Percentiles rank a stretch among this genome's conserved stretches.
phyloP scores from a whole-genome alignment of 1,139 yeast species.

The Suhomyces yuchorum region DNA sequence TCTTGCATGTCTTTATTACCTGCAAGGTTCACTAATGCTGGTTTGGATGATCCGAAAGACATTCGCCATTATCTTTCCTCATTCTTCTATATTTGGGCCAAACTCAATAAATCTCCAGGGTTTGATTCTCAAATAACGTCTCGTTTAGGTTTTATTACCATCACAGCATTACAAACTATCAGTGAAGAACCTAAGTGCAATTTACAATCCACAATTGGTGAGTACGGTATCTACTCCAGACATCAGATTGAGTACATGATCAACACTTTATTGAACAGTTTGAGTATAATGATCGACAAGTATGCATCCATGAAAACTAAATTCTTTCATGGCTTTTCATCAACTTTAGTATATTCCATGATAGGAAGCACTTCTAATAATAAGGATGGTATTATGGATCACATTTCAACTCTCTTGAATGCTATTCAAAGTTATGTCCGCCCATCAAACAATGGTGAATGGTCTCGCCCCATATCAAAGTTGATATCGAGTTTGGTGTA shows the following conservation, averaged over 20 bases:
- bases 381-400: conserved; percentile 52
- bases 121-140: conserved; percentile 71
- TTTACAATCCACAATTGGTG: conserved; percentile 20
- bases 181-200: conserved; percentile 25
- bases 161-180: conserved; percentile 43
- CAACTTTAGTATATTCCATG: conserved; percentile 66
- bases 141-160: conserved; percentile 63
- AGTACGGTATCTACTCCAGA: conserved; percentile 63
- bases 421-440: conserved; percentile 85
- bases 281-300: conserved; percentile 47
- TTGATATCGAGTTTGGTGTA: conserved; percentile 57
- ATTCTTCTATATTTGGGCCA: conserved; percentile 74
- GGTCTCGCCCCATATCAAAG: conserved; percentile 76
- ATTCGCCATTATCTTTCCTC: conserved; percentile 62
- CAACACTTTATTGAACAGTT: conserved; percentile 56
- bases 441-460: conserved; percentile 86
- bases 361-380: conserved; percentile 48
- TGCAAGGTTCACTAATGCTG: conserved; percentile 26
- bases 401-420: conserved; percentile 57
- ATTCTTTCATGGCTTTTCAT: conserved; percentile 61
- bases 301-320: conserved; percentile 42
- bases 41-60: conserved; percentile 35
- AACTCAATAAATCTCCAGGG: conserved; percentile 56
- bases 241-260: conserved; percentile 62
- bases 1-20: conserved; percentile 64